phyloP scores from a whole-genome alignment of 441 rosid genomes.

The Adansonia madagascariensis region DNA sequence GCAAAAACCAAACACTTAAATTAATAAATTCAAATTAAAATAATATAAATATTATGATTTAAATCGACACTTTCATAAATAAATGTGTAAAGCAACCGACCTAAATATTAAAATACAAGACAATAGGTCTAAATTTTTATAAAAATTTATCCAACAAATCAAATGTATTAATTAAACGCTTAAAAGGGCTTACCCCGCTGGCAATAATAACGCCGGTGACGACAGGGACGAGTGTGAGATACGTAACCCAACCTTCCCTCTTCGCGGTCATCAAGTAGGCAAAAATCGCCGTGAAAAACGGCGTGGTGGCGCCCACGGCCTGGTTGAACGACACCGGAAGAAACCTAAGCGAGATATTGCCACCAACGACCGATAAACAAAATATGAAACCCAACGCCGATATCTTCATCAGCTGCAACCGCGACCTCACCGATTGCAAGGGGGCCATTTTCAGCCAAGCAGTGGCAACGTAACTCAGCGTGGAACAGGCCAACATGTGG shows the following conservation, averaged over 20 bases:
- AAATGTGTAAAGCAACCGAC: too few species aligned
- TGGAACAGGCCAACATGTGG: slow-evolving; percentile 69
- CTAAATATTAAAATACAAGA: too few species aligned
- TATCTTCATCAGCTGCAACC: slow-evolving; percentile 57
- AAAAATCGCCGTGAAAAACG: slow-evolving; percentile 73
- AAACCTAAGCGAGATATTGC: slow-evolving; percentile 58
- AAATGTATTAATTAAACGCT: too few species aligned
- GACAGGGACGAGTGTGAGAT: slow-evolving; percentile 60
- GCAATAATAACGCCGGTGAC: slow-evolving; percentile 72
- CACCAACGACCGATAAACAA: slow-evolving; percentile 69
- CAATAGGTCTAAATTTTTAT: too few species aligned
- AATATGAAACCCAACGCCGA: slow-evolving; percentile 58
- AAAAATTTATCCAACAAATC: too few species aligned
- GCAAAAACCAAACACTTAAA: too few species aligned
- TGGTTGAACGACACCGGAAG: slow-evolving; percentile 74
- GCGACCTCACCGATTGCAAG: slow-evolving; percentile 50
- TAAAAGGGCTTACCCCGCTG: slow-evolving; percentile 56
- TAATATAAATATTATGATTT: not conserved
- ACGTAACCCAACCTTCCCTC: slow-evolving; percentile 64
- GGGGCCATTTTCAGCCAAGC: slow-evolving; percentile 60
- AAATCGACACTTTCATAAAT: not conserved
- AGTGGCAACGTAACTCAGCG: slow-evolving; percentile 57
- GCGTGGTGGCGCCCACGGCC: slow-evolving; percentile 78
- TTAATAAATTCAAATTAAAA: not conserved
- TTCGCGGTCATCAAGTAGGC: slow-evolving; percentile 58